These are phyloP conservation scores for Mycocentrospora acerina DNA, from an alignment of 2,329 filamentous ascomycete genomes.

Conservation along the genomic window DNA sequence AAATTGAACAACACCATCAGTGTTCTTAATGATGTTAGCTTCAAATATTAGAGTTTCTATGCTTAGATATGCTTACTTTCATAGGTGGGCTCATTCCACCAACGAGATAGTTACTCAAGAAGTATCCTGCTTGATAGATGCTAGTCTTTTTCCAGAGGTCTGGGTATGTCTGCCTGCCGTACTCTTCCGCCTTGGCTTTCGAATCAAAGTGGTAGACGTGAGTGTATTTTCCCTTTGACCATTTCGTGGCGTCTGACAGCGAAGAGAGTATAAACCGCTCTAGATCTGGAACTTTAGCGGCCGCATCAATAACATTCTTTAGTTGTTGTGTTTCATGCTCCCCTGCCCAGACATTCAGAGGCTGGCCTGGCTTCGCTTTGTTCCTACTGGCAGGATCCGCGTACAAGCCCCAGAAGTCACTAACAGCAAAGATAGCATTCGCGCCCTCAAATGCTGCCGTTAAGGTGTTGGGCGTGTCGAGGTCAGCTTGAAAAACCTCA, in stretches of 20 bases:
- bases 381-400: slow-evolving; percentile 12
- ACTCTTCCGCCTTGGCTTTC: slow-evolving; percentile 36
- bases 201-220: slow-evolving; percentile 45
- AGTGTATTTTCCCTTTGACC: slow-evolving; percentile 35
- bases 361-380: slow-evolving; percentile 23
- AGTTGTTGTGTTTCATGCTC: slow-evolving; percentile 39
- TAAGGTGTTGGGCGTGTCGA: background rate
- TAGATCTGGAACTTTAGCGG: slow-evolving; percentile 36
- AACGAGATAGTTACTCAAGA: too few species aligned
- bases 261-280: slow-evolving; percentile 49
- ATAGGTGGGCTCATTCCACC: too few species aligned
- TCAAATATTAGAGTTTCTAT: too few species aligned
- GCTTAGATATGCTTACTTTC: too few species aligned
- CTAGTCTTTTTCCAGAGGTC: slow-evolving; percentile 21
- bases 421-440: slow-evolving; percentile 1
- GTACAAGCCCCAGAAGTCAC: slow-evolving; percentile 8
- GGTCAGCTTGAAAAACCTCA: slow-evolving; percentile 17
- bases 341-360: slow-evolving; percentile 32
- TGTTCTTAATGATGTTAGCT: too few species aligned
- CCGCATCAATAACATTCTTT: slow-evolving; percentile 46
- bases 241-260: slow-evolving; percentile 33
- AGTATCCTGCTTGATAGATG: slow-evolving; percentile 21
- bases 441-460: background rate
- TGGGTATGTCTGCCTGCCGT: too few species aligned
- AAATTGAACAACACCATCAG: too few species aligned